Evolutionary conservation across 2,329 filamentous ascomycete species (phyloP), one percentile per base, ranked within the genome.

Genomic region (Dactylonectria macrodidyma): DNA sequence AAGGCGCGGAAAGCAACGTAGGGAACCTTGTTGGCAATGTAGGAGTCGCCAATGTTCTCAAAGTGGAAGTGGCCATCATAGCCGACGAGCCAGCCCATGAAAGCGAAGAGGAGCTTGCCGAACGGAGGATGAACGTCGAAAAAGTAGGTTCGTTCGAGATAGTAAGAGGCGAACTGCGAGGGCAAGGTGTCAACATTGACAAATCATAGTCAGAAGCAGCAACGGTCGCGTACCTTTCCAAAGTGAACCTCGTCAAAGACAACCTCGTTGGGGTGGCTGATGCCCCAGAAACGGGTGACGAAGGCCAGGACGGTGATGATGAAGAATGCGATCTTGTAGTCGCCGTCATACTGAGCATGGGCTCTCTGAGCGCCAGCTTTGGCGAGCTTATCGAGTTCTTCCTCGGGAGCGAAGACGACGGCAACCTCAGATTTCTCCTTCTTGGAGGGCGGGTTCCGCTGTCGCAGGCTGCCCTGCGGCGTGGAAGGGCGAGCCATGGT

Each of bases 161-260:
- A 99, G 80, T 90, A 92, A 10, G 90, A 92, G 63, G 90, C 90
- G 78, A 92, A 92, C 90, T 92, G 75, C 11, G 33, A 22, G 36
- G 24, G 24, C 9, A 69, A 61, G 54, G 50, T 61, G 65, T 73
- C 62, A 70, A 71, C 63, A 36, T 65, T 68, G 58, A 38, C n/a
- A 26, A 50, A 19, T 2, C 12, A 44, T n/a, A 26, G 47, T 11
- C 22, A 24, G n/a, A 12, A 12, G 22, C 30, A 51, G 16, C 26
- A 58, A 52, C 12, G 34, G 24, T 65, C 46, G 41, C 87, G 67
- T 86, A 98, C 95, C 93, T 99, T 99, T 85, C 96, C 96, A 82
- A 99, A 99, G 84, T 99, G 96, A 65, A 99, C 96, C 83, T 99
- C 96, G 79, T 99, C 96, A 79, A 99, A 99, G 57, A 99, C 96